Conservation (phyloP, 225 moss, liverwort and hornwort species). For the Ulota crispa region DNA sequence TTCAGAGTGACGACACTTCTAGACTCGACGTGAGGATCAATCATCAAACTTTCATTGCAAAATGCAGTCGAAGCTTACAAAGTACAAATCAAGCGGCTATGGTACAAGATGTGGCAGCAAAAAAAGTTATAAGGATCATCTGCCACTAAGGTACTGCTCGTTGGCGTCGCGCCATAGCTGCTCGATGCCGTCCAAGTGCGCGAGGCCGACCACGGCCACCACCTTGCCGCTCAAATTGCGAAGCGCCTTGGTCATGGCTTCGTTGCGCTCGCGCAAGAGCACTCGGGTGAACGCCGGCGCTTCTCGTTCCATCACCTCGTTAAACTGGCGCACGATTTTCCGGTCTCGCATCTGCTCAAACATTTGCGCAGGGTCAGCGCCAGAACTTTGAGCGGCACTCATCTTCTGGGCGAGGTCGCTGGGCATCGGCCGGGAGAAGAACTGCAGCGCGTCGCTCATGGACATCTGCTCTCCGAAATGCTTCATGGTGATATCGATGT, state of each 20-base stretch:
- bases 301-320: conserved; percentile 29
- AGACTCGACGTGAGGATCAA: neutral
- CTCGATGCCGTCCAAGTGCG: conserved; percentile 48
- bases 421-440: conserved; percentile 34
- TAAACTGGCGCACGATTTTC: conserved; percentile 32
- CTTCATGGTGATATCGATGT: conserved; percentile 38
- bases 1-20: neutral
- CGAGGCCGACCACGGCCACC: conserved; percentile 38
- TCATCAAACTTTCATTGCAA: neutral
- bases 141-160: conserved; percentile 7
- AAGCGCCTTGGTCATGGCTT: conserved; percentile 36
- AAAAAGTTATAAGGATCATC: neutral
- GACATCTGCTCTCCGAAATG: conserved; percentile 45
- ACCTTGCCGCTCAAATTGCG: conserved; percentile 40
- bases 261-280: conserved; percentile 33
- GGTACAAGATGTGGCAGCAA: neutral
- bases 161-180: conserved; percentile 42
- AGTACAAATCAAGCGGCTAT: neutral
- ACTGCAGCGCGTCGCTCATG: conserved; percentile 32
- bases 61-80: neutral
- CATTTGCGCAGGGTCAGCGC: conserved; percentile 18
- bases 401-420: conserved; percentile 23
- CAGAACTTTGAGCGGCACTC: conserved; percentile 4
- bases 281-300: conserved; percentile 22
- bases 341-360: conserved; percentile 40